A percentile compares a stretch with the other conserved stretches of the same genome.
Evolutionary conservation across 768 basidiomycete species (phyloP).

Genomic region (Flagelloscypha sp.): DNA sequence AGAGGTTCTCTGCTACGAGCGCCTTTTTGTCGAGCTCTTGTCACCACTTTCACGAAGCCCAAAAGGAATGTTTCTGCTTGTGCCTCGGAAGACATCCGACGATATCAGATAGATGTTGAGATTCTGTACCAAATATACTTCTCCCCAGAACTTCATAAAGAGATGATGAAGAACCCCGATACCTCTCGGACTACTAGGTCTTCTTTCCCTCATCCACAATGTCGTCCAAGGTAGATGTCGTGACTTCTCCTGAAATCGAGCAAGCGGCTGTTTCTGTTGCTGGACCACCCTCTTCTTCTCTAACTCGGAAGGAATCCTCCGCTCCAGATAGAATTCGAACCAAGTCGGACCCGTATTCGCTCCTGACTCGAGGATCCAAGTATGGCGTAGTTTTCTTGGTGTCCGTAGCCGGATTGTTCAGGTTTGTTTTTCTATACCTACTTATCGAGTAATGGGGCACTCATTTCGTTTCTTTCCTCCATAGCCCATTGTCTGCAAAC

Average conservation of each 20-base stretch:
- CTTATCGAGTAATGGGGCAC: neutral
- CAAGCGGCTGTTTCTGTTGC: too few relatives aligned
- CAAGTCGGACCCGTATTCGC: slow-evolving; percentile 24
- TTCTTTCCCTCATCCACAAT: too few relatives aligned
- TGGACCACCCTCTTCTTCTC: neutral
- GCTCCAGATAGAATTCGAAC: neutral
- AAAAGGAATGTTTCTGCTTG: neutral
- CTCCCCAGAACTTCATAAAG: too few relatives aligned
- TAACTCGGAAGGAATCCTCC: neutral
- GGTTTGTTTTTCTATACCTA: slow-evolving; percentile 25
- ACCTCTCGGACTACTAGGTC: too few relatives aligned
- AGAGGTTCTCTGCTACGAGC: too few relatives aligned
- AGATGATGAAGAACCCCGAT: too few relatives aligned
- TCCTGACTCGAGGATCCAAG: slow-evolving; percentile 51
- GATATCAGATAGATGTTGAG: neutral
- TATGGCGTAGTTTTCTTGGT: slow-evolving; percentile 59
- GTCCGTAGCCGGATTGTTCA: slow-evolving; percentile 56
- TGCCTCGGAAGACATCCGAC: neutral
- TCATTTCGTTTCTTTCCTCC: neutral
- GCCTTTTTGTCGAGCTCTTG: neutral
- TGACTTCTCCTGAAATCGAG: too few relatives aligned
- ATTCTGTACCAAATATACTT: too few relatives aligned
- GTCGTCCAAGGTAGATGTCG: too few relatives aligned
- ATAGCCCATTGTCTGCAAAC: slow-evolving; percentile 62
- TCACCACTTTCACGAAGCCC: neutral